Base-by-base conservation (phyloP, 306 rosid species). In the Casuarina cunninghamiana region DNA sequence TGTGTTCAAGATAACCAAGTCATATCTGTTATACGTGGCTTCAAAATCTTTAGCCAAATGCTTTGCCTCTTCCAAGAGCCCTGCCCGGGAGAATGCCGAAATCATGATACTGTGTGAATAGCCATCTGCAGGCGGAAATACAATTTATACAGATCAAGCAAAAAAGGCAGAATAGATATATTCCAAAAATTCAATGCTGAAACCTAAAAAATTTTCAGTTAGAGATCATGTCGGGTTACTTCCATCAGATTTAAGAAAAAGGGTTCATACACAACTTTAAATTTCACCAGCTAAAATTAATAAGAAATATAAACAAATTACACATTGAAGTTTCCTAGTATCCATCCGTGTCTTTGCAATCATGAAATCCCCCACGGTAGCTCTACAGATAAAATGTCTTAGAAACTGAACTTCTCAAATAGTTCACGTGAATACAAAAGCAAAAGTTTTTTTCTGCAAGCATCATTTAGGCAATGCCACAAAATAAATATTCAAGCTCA, bases 21-120 rank as follows among this genome's bases (percentile, higher is more conserved):
- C 98, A 84, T 90, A 95, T 86, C 75, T 95, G 79, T 87, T 80
- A 67, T 73, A 86, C 51, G 91, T 88, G 57, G 87, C 80, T 88
- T 88, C 97, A 81, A 90, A 91, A 76, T 92, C 93, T 80, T 84
- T 88, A 41, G 98, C 97, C 80, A 95, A 80, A 73, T 86, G 84
- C 82, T 85, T 95, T 82, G 98, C 98, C 80, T 92, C 97, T 80
- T 83, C 86, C 63, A 95, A 86, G 78, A 87, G 97, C 80, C 91
- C 94, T 84, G 83, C 89, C 74, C 97, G 92, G 88, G 96, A 92
- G 69, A 88, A 88, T 70, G 90, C 96, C 21, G 97, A 90, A 74
- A 95, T 95, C 89, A 95, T 95, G 84, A 95, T 95, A 77, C 98
- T 92, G 87, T 95, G 91, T 49, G 97, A 89, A 82, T 88, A 95